These are phyloP conservation scores for Apiospora koreana DNA, from an alignment of 2,329 filamentous ascomycete genomes.

Conservation along the genomic window DNA sequence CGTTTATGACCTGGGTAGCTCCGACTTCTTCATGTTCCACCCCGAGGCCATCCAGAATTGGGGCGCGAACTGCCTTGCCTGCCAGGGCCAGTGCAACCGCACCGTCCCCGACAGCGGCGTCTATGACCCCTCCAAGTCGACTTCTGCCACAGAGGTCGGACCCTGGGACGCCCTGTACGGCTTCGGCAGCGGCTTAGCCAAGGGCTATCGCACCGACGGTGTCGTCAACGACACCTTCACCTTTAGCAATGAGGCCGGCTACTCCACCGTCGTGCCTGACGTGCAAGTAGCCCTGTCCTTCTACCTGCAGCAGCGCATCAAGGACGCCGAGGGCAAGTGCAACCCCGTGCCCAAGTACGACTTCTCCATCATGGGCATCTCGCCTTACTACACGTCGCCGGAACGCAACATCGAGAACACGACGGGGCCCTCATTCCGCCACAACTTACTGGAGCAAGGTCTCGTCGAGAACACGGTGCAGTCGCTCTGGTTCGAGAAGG, in stretches of 20 bases:
- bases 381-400: slow-evolving; percentile 24
- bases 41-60: slow-evolving; percentile 16
- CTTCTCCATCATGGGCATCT: slow-evolving; percentile 31
- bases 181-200: slow-evolving; percentile 21
- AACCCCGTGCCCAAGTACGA: slow-evolving; percentile 24
- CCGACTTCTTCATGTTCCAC: slow-evolving; percentile 26
- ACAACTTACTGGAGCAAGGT: slow-evolving; percentile 31
- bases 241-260: slow-evolving; percentile 22
- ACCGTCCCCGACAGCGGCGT: slow-evolving; percentile 8
- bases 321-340: slow-evolving; percentile 21
- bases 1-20: slow-evolving; percentile 25
- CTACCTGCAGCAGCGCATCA: slow-evolving; percentile 23
- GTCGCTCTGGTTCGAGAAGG: slow-evolving; percentile 36
- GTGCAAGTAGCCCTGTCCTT: slow-evolving; percentile 29
- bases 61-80: slow-evolving; percentile 8
- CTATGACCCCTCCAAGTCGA: slow-evolving; percentile 14
- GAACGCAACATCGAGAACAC: slow-evolving; percentile 23
- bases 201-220: slow-evolving; percentile 18
- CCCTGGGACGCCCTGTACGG: slow-evolving; percentile 13
- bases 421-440: slow-evolving; percentile 31
- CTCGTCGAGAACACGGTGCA: slow-evolving; percentile 30
- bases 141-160: background rate
- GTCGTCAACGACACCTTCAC: slow-evolving; percentile 26
- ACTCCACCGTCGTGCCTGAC: slow-evolving; percentile 20
- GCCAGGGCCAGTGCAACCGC: slow-evolving; percentile 14